These are phyloP conservation scores for Saccharum officinarum DNA, from an alignment of 176 grass and related monocot genomes.

Conservation along the genomic window DNA sequence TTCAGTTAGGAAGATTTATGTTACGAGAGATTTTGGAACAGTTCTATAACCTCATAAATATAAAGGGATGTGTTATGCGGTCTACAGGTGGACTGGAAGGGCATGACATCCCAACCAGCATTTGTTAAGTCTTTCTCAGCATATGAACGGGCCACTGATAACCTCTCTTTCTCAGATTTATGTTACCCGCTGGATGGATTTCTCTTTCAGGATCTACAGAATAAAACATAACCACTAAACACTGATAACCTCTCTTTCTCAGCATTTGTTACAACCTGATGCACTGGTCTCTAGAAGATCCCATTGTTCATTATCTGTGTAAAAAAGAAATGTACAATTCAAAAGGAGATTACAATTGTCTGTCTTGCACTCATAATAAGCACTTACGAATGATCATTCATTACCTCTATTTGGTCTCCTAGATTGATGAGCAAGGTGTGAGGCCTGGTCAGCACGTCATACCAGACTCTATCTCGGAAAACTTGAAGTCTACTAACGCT, in stretches of 20 bases:
- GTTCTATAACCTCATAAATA: neutral
- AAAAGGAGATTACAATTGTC: neutral
- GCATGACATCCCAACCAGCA: neutral
- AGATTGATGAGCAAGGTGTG: neutral
- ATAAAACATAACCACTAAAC: too few species aligned
- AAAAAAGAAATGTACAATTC: neutral
- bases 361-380: neutral
- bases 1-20: neutral
- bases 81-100: neutral
- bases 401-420: neutral
- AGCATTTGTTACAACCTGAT: neutral
- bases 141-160: neutral
- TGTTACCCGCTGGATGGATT: neutral
- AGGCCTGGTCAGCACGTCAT: neutral
- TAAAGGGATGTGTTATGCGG: neutral
- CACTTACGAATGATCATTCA: neutral
- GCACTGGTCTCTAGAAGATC: neutral
- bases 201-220: too few species aligned
- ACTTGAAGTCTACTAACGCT: neutral
- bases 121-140: neutral
- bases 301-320: neutral
- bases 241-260: neutral
- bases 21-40: neutral
- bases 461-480: neutral
- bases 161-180: neutral